Evolutionary conservation across 202 grass and related monocot genomes (phyloP), one percentile per base, ranked within the genome.

Genomic region (Setaria viridis): DNA sequence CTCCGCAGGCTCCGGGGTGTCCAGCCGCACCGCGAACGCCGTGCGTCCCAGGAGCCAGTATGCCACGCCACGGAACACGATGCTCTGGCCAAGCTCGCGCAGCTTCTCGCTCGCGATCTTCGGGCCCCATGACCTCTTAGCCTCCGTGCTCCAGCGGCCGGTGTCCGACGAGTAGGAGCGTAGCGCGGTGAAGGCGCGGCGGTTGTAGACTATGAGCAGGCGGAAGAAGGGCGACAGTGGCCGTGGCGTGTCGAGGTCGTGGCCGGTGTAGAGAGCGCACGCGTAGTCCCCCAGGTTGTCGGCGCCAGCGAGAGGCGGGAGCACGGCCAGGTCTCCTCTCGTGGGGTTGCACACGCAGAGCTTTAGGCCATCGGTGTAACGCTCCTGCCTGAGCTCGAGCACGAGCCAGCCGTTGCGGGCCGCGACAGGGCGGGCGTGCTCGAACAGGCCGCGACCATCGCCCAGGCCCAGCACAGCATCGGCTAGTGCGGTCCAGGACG

Each of bases 301-400:
- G 0, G 1, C 0, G 30, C 64, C 65, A 42, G 51, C 14, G 12
- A 85, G 13, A 4, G 17, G 17, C 53, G 50, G 64, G 16, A 80
- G 84, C 17, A 45, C 1, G 7, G 42, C 55, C 12, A 54, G 0
- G 45, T 53, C 45, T 2, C 67, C 76, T 2, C 8, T 20, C 56
- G 71, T 72, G 20, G 73, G 84, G n/a, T 86, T 86, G 76, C 67
- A 86, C 2, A 79, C 67, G 67, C 84, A 86, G 19, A 80, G 67
- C 14, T 2, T 20, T 1, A 80, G 32, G 0, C 30, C 41, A 9
- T n/a, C 46, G 55, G 55, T n/a, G 33, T 17, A 37, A 1, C 12
- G 19, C 0, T 51, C 30, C 10, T 45, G 39, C 11, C 3, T 30
- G 64, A 85, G 74, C 65, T 85, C 65, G 2, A 79, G 54, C 21